These are phyloP conservation scores for Hamigera avellanea DNA, from an alignment of 495 filamentous ascomycete species.

Conservation along the genomic window DNA sequence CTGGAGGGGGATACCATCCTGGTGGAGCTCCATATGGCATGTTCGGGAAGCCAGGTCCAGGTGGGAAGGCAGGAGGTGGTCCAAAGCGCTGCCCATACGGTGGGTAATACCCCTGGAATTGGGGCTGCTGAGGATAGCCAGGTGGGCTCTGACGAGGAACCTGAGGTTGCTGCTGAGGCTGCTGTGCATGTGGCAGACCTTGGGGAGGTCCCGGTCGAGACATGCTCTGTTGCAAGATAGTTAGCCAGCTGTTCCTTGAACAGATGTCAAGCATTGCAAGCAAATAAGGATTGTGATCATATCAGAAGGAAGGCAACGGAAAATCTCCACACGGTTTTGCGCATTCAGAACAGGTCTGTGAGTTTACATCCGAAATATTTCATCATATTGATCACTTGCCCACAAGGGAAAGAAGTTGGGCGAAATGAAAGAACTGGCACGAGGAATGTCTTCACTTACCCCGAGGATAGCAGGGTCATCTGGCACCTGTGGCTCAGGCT, in stretches of 20 bases:
- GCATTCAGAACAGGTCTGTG: conserved; percentile 55
- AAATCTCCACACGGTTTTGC: conserved; percentile 92
- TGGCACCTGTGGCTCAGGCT: conserved; percentile 54
- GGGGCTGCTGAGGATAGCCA: conserved; percentile 40
- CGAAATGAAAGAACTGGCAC: background rate
- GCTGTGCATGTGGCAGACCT: conserved; percentile 26
- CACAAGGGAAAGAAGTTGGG: conserved; percentile 3
- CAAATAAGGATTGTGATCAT: conserved; percentile 6
- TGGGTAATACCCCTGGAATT: conserved; percentile 36
- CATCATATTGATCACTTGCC: conserved; percentile 53
- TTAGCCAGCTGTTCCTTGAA: conserved; percentile 10
- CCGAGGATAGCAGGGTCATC: conserved; percentile 96
- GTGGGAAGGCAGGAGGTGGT: conserved; percentile 50
- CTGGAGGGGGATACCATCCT: conserved; percentile 69
- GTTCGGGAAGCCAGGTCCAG: conserved; percentile 46
- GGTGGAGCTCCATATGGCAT: conserved; percentile 55
- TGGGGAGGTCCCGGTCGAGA: conserved; percentile 29
- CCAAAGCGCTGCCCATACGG: conserved; percentile 45
- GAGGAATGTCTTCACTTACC: conserved; percentile 49
- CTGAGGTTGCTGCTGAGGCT: conserved; percentile 30
- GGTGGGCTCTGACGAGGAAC: conserved; percentile 30
- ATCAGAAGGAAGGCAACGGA: conserved; percentile 99
- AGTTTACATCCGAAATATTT: conserved; percentile 76
- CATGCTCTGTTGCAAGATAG: conserved; percentile 23
- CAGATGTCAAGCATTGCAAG: background rate